Base-by-base conservation (phyloP, 169 alveolate genomes). In the Plasmodium falciparum region DNA sequence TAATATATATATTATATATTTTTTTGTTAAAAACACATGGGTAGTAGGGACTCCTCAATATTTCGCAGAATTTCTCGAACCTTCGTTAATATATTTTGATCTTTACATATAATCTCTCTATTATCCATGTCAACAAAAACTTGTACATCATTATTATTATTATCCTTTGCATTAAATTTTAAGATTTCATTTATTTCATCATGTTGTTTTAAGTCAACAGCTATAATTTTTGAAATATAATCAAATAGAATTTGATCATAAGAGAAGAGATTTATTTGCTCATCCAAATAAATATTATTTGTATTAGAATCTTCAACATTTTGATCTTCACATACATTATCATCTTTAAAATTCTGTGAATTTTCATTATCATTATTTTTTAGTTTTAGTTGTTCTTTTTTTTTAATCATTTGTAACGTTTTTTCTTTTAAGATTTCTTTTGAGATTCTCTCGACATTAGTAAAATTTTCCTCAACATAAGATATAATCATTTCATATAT, bases 71-170 rank as follows among this genome's bases (percentile, higher is more conserved):
- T 80, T 58, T 80, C 90, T 62, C 56, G 67, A 69, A 80, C 45
- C 58, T 80, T 80, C 29, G 45, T 29, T 72, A 80, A 80, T 52
- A 80, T 70, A 11, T n/a, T 43, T 54, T 67, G 54, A 22, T 66
- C 78, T 43, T 80, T 62, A 62, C 90, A 69, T 20, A 80, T 80
- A n/a, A 80, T 63, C 26, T 80, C 90, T 43, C 90, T 52, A 15
- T 80, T 80, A 47, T 70, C 90, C 22, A 80, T 80, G 58, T 80
- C 90, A 61, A 80, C 90, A 71, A 67, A 80, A 39, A 80, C 90
- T 11, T 66, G 47, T 13, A 80, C 85, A 26, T 43, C 56, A 17
- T 80, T 66, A 66, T 80, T 80, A 49, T 12, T 17, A 43, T 80
- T 80, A 69, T 80, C 83, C 50, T 58, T 66, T 3, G 58, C 83